phyloP scores from a whole-genome alignment of 495 filamentous ascomycete species.

The Achaetomiella virescens region DNA sequence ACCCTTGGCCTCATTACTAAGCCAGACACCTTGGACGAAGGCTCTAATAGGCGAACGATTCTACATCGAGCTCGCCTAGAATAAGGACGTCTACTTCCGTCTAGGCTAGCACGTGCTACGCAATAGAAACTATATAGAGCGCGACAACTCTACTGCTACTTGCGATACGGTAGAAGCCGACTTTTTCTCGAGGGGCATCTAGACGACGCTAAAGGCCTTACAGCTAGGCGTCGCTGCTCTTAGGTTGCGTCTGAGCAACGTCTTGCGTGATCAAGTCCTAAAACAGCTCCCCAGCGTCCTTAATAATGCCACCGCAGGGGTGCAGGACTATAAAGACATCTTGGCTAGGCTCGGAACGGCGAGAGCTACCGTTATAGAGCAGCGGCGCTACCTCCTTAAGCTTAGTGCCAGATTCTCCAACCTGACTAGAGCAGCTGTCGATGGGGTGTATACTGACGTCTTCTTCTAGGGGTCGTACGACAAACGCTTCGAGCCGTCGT shows the following conservation, averaged over 20 bases:
- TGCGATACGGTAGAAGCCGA: neutral
- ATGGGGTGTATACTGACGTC: constrained; percentile 2
- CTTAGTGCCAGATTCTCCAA: neutral
- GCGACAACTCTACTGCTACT: neutral
- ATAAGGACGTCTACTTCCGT: constrained; percentile 18
- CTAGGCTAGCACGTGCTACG: constrained; percentile 60
- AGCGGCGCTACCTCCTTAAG: constrained; percentile 5
- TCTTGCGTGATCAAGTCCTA: constrained; percentile 2
- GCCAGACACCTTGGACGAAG: constrained; percentile 18
- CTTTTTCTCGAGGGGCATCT: constrained; percentile 5
- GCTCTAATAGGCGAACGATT: constrained; percentile 11
- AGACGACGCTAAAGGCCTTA: neutral
- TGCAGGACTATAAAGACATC: neutral
- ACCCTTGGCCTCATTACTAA: constrained; percentile 52
- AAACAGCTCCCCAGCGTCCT: constrained; percentile 3
- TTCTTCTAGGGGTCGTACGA: neutral
- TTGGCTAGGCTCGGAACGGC: neutral
- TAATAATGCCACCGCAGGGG: neutral
- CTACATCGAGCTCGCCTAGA: constrained; percentile 17
- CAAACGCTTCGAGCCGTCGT: constrained; percentile 1
- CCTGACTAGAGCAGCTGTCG: neutral
- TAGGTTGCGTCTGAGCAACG: neutral
- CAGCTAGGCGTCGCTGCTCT: neutral
- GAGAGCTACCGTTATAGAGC: neutral
- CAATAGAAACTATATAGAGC: constrained; percentile 49